Base-by-base conservation (phyloP, 108 stramenopile genomes). In the Skeletonema potamos region DNA sequence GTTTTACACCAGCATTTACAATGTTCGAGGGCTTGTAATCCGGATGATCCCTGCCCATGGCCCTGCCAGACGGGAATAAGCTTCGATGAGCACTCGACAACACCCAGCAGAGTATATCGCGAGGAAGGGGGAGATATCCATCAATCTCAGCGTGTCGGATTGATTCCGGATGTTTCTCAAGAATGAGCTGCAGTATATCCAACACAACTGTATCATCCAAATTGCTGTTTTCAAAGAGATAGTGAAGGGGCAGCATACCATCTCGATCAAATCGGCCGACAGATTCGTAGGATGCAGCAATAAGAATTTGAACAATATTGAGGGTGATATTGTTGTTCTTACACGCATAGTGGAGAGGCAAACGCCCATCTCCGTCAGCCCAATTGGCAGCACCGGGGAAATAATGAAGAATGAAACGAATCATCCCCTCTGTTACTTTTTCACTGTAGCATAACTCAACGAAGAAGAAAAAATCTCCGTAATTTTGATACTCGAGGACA, bases 281-380 rank as follows among this genome's bases (percentile, higher is more conserved):
- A 6, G 30, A 32, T 0, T 32, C 30, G 30, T 4, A 6, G 6
- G 30, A 32, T 32, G 30, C 30, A 32, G 4, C 30, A 1, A 6
- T 6, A 0, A 32, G 30, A 6, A 32, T 4, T 32, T 32, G 0
- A 1, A 32, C 6, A 32, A 12, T 64, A 6, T 22, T 33, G 26
- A 27, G 39, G 18, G 33, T 27, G 18, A 64, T 39, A 17, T 39
- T 36, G 17, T 39, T 39, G 36, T 39, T 64, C 2, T 1, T 2
- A 26, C 63, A 64, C 1, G 63, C 63, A 36, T 11, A 15, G 6
- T 64, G 32, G 39, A 64, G 63, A 26, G 63, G 63, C 1, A 17
- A 11, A 5, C 10, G 1, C 8, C 33, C 63, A 64, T 64, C n/a
- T 15, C 3, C 34, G 27, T 39, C 63, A 39, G 22, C 26, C 6